These are phyloP conservation scores for Stagonosporopsis tanaceti DNA, from an alignment of 2,329 filamentous ascomycete species.

Conservation along the genomic window DNA sequence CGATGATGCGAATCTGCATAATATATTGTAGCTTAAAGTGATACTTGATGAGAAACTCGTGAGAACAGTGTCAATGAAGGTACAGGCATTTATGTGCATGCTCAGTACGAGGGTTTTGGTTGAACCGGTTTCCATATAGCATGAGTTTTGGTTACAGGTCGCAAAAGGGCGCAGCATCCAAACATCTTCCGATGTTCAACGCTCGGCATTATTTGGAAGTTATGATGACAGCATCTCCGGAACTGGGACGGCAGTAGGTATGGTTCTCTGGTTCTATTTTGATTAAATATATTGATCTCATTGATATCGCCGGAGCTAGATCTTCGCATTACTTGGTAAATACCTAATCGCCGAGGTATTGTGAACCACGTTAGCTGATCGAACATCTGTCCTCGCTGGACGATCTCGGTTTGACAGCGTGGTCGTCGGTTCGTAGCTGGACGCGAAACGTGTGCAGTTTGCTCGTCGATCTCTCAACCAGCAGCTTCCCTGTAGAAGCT, in stretches of 20 bases:
- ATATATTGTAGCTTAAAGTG: not conserved
- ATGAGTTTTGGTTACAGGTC: not conserved
- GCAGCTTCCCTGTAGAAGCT: conserved; percentile 52
- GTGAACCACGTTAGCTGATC: not conserved
- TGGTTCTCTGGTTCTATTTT: too few species aligned
- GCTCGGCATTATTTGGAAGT: not conserved
- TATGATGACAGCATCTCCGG: not conserved
- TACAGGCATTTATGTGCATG: not conserved
- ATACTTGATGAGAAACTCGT: not conserved
- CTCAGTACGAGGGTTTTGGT: not conserved
- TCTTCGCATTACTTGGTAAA: not conserved
- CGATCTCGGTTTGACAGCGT: not conserved
- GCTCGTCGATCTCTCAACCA: conserved; percentile 34
- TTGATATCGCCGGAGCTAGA: not conserved
- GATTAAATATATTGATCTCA: too few species aligned
- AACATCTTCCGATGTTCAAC: not conserved
- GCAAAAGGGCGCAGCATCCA: not conserved
- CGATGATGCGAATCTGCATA: conserved; percentile 22
- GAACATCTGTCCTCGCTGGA: not conserved
- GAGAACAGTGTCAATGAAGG: not conserved
- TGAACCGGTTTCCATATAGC: not conserved
- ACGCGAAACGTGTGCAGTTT: not conserved
- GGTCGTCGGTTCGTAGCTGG: not conserved
- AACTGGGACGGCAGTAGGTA: too few species aligned
- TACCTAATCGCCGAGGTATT: not conserved